phyloP scores from a whole-genome alignment of 2,329 filamentous ascomycete species.

The Hirsutella thompsonii region DNA sequence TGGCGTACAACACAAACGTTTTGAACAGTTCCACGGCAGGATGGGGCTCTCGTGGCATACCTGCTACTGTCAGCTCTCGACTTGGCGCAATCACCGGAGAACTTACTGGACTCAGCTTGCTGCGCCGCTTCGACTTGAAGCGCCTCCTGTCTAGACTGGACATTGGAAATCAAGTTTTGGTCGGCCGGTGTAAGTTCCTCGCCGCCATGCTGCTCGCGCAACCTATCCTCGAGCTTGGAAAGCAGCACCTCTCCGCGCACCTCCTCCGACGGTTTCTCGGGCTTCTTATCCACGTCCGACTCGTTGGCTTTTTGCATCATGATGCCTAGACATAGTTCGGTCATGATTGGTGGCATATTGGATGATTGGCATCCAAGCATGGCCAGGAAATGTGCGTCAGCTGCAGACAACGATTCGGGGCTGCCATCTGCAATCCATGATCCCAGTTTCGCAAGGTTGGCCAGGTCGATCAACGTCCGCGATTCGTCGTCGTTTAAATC shows the following conservation, averaged over 20 bases:
- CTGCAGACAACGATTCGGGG: constrained; percentile 24
- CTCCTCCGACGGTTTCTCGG: constrained; percentile 36
- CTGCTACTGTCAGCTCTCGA: constrained; percentile 4
- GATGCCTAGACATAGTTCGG: constrained; percentile 31
- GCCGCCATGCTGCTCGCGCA: constrained; percentile 20
- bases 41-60: constrained; percentile 23
- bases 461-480: constrained; percentile 27
- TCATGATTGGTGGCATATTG: constrained; percentile 26
- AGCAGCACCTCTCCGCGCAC: constrained; percentile 43
- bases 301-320: constrained; percentile 40
- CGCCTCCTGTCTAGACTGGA: constrained; percentile 19
- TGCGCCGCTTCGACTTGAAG: constrained; percentile 16
- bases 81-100: neutral
- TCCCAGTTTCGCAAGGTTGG: constrained; percentile 35
- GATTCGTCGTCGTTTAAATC: constrained; percentile 18
- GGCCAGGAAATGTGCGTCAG: constrained; percentile 31
- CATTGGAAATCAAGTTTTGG: constrained; percentile 18
- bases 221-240: constrained; percentile 37
- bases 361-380: constrained; percentile 32
- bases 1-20: constrained; percentile 19
- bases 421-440: constrained; percentile 24
- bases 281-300: constrained; percentile 34
- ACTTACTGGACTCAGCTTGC: constrained; percentile 7
- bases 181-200: constrained; percentile 21
- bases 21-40: constrained; percentile 25